phyloP scores from a whole-genome alignment of 306 rosid species.

The Prunus fruticosa region DNA sequence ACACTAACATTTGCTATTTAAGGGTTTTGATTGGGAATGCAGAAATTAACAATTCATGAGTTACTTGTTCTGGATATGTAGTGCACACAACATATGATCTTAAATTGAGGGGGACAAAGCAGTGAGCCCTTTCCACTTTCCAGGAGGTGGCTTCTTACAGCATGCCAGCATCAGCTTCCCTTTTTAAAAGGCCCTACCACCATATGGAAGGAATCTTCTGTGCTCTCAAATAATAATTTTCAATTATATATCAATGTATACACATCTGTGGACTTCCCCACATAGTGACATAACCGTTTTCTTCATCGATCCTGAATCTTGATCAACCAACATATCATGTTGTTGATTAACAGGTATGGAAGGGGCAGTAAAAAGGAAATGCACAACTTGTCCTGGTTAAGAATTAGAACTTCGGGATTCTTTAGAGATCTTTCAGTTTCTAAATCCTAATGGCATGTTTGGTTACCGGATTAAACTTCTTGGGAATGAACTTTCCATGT shows the following conservation, averaged over 20 bases:
- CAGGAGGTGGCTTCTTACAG: neutral
- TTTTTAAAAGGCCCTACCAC: slow-evolving; percentile 1
- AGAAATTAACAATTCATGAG: neutral
- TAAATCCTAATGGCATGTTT: too few relatives aligned
- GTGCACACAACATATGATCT: neutral
- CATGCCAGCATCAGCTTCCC: slow-evolving; percentile 2
- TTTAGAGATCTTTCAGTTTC: too few relatives aligned
- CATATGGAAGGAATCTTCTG: neutral
- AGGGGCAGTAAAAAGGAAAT: too few relatives aligned
- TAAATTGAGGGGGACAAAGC: neutral
- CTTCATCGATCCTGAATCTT: neutral
- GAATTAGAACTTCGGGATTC: neutral
- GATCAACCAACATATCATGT: neutral
- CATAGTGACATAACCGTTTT: neutral
- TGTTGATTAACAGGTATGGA: too few relatives aligned
- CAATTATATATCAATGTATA: neutral
- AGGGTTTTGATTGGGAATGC: neutral
- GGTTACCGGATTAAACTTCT: too few relatives aligned
- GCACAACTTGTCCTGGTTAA: neutral
- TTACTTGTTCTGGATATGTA: neutral
- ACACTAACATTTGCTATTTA: neutral
- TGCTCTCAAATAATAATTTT: neutral
- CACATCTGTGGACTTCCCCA: neutral
- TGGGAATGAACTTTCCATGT: too few relatives aligned
- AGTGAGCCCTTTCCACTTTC: neutral